Percentiles rank a stretch among this genome's conserved stretches.
phyloP scores from a whole-genome alignment of 352 stramenopile genomes.

The Plasmopara halstedii region DNA sequence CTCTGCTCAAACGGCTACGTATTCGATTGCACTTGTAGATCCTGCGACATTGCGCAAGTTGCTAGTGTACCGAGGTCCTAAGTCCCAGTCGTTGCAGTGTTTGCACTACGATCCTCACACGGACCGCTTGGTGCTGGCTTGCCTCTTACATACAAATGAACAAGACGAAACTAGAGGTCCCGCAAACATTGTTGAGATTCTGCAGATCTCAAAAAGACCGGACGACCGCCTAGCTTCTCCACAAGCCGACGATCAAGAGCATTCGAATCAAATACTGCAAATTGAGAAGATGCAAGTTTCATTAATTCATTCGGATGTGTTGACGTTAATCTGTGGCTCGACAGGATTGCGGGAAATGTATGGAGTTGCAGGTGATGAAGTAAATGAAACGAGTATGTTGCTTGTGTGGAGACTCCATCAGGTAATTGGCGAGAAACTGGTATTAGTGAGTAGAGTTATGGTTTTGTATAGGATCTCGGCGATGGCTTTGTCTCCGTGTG shows the following conservation, averaged over 20 bases:
- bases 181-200: slow-evolving; percentile 39
- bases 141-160: slow-evolving; percentile 1
- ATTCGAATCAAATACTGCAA: slow-evolving; percentile 30
- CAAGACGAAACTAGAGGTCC: slow-evolving; percentile 12
- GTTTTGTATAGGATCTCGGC: slow-evolving; percentile 26
- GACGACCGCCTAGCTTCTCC: slow-evolving; percentile 6
- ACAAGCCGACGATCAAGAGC: background rate
- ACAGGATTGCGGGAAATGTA: slow-evolving; percentile 28
- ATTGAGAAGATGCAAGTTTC: slow-evolving; percentile 36
- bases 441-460: slow-evolving; percentile 21
- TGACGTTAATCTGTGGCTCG: slow-evolving; percentile 30
- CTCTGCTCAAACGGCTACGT: slow-evolving; percentile 11
- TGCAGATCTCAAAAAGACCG: slow-evolving; percentile 40
- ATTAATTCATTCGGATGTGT: slow-evolving; percentile 27
- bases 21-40: slow-evolving; percentile 55
- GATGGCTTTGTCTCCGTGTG: slow-evolving; percentile 27
- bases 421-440: slow-evolving; percentile 4
- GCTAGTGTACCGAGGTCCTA: slow-evolving; percentile 38
- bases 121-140: slow-evolving; percentile 39
- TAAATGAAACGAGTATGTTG: slow-evolving; percentile 2
- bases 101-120: slow-evolving; percentile 31
- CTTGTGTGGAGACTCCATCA: slow-evolving; percentile 20
- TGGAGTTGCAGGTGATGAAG: slow-evolving; percentile 14
- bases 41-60: slow-evolving; percentile 49
- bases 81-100: slow-evolving; percentile 34